Evolutionary conservation across 306 rosid species (phyloP), one percentile per base, ranked within the genome.

Genomic region (Citrullus mucosospermus): DNA sequence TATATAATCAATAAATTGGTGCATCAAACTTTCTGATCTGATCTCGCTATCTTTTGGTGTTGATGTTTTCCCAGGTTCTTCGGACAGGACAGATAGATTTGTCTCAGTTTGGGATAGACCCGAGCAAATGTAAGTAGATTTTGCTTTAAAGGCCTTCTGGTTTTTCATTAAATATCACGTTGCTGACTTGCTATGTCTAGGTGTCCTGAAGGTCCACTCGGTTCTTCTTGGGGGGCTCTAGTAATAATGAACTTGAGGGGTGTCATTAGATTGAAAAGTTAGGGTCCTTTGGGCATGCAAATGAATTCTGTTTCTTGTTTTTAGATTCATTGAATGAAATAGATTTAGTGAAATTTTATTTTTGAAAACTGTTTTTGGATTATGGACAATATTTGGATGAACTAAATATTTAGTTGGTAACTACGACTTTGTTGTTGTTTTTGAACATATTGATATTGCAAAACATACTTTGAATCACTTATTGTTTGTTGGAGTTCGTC

Each of bases 41-140:
- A 6, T 25, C 55, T 38, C 20, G 28, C 79, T 28, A 11, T 32
- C 34, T 56, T 75, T 56, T 75, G 66, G 34, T 41, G 36, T 58
- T 22, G 38, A 51, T 56, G 65, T 39, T 32, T 81, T 46, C 65
- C 0, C 68, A 94, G 98, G 97, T 94, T 53, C 96, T 94, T 78
- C 89, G 89, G 81, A 94, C 97, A 18, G 98, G 98, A 67, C 98
- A 94, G 88, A 85, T 90, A 76, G 98, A 94, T 86, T 89, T 92
- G 87, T 78, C 93, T 67, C 98, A 89, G 88, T 94, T 94, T 85
- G 98, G 97, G 82, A 84, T 94, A 80, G 96, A 94, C 88, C 97
- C 98, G 75, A 92, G 91, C 83, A 94, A 92, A 92, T 94, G 98
- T 94, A 86, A 89, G 97, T 68, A 18, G 55, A 76, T 57, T 10